These are phyloP conservation scores for Mucor irregularis DNA, from an alignment of 371 early-diverging fungal species.

Conservation along the genomic window DNA sequence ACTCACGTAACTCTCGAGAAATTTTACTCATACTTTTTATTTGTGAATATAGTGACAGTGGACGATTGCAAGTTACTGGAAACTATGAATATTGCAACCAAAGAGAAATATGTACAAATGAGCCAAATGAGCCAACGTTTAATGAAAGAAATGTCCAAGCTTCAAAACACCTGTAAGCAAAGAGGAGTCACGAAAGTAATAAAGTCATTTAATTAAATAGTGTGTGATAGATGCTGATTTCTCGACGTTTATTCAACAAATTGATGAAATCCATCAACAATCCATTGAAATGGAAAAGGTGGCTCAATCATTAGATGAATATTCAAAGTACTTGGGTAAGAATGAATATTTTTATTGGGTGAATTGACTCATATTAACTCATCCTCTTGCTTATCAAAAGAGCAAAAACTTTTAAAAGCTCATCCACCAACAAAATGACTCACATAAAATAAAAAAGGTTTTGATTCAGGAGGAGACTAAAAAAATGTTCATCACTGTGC, in stretches of 20 bases:
- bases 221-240: constrained; percentile 53
- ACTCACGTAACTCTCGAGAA: too few relatives aligned
- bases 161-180: constrained; percentile 55
- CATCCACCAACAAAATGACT: constrained; percentile 5
- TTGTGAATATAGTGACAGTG: constrained; percentile 50
- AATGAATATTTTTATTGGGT: constrained; percentile 6
- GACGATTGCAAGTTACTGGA: constrained; percentile 63
- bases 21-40: too few relatives aligned
- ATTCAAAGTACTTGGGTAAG: constrained; percentile 61
- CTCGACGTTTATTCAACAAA: constrained; percentile 51
- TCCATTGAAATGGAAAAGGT: constrained; percentile 58
- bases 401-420: constrained; percentile 8
- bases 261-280: constrained; percentile 62
- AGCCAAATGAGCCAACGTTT: constrained; percentile 60
- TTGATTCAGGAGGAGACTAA: constrained; percentile 4
- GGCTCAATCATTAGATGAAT: constrained; percentile 59
- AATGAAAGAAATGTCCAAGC: constrained; percentile 59
- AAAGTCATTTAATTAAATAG: neutral
- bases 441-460: neutral
- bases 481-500: neutral
- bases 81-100: constrained; percentile 59
- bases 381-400: neutral
- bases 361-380: constrained; percentile 6
- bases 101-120: constrained; percentile 61
- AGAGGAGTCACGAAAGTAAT: neutral